Percentiles rank a stretch among this genome's conserved stretches.
Conservation (phyloP, 1,139 yeast genomes). For the Yamadazyma friedrichii region DNA sequence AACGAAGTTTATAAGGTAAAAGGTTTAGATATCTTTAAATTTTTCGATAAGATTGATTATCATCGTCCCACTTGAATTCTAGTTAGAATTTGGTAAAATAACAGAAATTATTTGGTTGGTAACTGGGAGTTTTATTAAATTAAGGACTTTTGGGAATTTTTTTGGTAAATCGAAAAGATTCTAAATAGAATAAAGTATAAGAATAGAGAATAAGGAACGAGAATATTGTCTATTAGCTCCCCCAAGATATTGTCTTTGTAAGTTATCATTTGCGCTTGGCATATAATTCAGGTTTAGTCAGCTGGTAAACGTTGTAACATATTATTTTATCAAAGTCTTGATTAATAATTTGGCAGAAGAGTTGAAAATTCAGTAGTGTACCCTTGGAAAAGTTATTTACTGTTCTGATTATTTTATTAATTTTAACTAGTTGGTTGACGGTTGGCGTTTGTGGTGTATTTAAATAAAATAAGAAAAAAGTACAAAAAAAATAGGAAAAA, state of each 20-base stretch:
- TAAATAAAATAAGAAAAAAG: neutral
- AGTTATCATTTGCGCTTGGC: neutral
- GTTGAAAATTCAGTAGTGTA: neutral
- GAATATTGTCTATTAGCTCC: neutral
- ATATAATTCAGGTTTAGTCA: too few relatives aligned
- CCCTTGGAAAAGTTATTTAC: constrained; percentile 1
- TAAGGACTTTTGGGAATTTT: too few relatives aligned
- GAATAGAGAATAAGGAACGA: neutral
- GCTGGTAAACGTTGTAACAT: too few relatives aligned
- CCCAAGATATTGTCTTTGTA: neutral
- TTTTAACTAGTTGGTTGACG: neutral
- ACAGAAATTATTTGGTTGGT: constrained; percentile 1
- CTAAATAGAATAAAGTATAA: neutral
- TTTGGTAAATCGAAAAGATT: too few relatives aligned
- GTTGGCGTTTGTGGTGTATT: too few relatives aligned
- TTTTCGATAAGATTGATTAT: neutral
- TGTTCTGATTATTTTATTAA: constrained; percentile 2
- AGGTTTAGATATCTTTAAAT: neutral
- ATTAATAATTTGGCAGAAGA: neutral
- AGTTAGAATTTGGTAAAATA: constrained; percentile 1
- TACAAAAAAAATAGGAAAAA: too few relatives aligned
- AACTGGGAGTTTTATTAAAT: constrained; percentile 2
- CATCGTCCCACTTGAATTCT: neutral
- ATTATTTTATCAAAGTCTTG: too few relatives aligned
- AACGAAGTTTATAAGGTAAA: neutral